Evolutionary conservation across 2,329 filamentous ascomycete species (phyloP).

Genomic region (Diaporthe aspalathi): DNA sequence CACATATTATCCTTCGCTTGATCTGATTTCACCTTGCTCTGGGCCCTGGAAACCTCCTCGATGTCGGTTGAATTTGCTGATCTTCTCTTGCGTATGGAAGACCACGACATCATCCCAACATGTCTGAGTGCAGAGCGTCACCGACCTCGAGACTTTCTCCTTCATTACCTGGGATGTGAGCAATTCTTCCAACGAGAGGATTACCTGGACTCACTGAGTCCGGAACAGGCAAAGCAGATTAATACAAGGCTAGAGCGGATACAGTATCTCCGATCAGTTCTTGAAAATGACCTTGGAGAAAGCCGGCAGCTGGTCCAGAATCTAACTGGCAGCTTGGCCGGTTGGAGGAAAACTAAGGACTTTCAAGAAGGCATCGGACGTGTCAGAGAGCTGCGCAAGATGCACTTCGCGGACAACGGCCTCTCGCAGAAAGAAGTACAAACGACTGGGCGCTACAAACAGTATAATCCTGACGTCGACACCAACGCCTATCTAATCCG

Average conservation of each 20-base stretch:
- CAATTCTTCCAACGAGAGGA: conserved; percentile 39
- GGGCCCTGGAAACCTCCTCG: not conserved
- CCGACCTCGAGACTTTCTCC: conserved; percentile 35
- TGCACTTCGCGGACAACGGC: conserved; percentile 34
- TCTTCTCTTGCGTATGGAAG: conserved; percentile 35
- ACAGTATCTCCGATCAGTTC: conserved; percentile 22
- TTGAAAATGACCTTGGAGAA: conserved; percentile 32
- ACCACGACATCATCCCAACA: conserved; percentile 38
- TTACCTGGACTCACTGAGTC: conserved; percentile 26
- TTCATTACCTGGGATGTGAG: conserved; percentile 39
- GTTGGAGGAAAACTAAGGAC: conserved; percentile 32
- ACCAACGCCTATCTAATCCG: conserved; percentile 38
- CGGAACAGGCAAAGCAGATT: conserved; percentile 29
- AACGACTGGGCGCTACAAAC: not conserved
- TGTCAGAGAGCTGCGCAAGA: conserved; percentile 32
- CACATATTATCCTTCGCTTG: not conserved
- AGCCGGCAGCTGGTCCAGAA: conserved; percentile 30
- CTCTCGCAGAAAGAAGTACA: conserved; percentile 21
- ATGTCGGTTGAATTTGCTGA: conserved; percentile 33
- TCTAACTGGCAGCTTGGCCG: conserved; percentile 20
- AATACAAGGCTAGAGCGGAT: conserved; percentile 30
- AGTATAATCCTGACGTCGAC: conserved; percentile 36
- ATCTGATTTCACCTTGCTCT: not conserved
- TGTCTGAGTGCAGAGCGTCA: conserved; percentile 38
- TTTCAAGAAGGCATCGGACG: conserved; percentile 34